These are phyloP conservation scores for Magnusiomyces sp. DNA, from an alignment of 1,139 yeast species.

Conservation along the genomic window DNA sequence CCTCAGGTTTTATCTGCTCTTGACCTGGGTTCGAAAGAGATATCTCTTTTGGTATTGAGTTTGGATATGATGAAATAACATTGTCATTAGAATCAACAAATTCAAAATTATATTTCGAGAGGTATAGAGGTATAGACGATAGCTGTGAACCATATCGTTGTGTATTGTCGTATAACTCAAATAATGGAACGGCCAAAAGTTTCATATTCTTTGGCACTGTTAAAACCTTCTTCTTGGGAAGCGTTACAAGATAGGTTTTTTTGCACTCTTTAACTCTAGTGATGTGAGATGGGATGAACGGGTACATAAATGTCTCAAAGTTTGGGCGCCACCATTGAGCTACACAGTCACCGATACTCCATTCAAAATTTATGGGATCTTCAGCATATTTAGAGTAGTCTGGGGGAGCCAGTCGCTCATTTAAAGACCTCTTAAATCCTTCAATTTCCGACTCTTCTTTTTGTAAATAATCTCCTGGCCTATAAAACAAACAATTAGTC, in stretches of 20 bases:
- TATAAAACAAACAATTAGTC: constrained; percentile 8
- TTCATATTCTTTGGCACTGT: constrained; percentile 29
- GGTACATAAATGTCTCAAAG: constrained; percentile 31
- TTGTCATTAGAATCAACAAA: constrained; percentile 26
- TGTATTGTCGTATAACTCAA: constrained; percentile 32
- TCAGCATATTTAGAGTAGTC: constrained; percentile 14
- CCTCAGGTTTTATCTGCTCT: no score
- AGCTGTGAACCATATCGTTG: constrained; percentile 30
- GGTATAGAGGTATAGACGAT: constrained; percentile 29
- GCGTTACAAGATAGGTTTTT: constrained; percentile 29
- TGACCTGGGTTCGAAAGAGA: no score
- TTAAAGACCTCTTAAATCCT: constrained; percentile 26
- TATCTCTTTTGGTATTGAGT: no score
- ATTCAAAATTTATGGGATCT: constrained; percentile 20
- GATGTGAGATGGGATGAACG: constrained; percentile 33
- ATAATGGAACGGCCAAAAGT: constrained; percentile 31
- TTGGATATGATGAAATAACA: constrained; percentile 19
- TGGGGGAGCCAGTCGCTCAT: constrained; percentile 25
- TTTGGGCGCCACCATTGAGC: constrained; percentile 37
- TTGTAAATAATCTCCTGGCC: constrained; percentile 31
- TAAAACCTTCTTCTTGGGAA: constrained; percentile 27
- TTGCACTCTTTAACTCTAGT: constrained; percentile 33
- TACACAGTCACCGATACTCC: constrained; percentile 32
- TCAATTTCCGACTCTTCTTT: constrained; percentile 29
- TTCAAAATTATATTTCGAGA: constrained; percentile 31